phyloP scores from a whole-genome alignment of 2,329 filamentous ascomycete species.

The Helminthosporium solani region DNA sequence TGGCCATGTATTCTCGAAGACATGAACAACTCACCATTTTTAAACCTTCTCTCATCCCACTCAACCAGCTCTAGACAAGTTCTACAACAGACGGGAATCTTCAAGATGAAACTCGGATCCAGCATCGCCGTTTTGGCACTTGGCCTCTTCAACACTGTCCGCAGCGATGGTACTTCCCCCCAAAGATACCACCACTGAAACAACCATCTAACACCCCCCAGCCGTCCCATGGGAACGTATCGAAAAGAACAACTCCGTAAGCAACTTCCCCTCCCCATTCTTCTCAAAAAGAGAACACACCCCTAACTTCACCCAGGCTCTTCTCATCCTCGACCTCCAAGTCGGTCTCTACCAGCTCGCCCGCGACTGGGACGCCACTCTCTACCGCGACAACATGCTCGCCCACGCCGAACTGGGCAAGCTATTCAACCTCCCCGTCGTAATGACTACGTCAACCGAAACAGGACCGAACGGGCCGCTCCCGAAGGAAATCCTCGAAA shows the following conservation, averaged over 20 bases:
- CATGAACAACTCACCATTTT: slow-evolving; percentile 16
- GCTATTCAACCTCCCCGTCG: slow-evolving; percentile 66
- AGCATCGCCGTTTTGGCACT: slow-evolving; percentile 29
- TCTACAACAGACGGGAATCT: not conserved
- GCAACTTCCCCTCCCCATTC: slow-evolving; percentile 1
- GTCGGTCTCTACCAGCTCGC: slow-evolving; percentile 60
- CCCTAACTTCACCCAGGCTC: slow-evolving; percentile 40
- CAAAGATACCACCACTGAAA: not conserved
- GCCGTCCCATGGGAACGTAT: slow-evolving; percentile 45
- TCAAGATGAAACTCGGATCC: slow-evolving; percentile 36
- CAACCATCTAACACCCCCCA: slow-evolving; percentile 20
- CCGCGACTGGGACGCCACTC: slow-evolving; percentile 65
- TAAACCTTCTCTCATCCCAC: slow-evolving; percentile 6
- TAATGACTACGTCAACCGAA: slow-evolving; percentile 71
- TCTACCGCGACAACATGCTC: slow-evolving; percentile 67
- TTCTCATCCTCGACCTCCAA: slow-evolving; percentile 62
- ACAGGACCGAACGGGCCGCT: slow-evolving; percentile 69
- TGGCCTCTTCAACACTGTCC: slow-evolving; percentile 31
- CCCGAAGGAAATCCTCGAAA: slow-evolving; percentile 66
- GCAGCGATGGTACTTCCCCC: slow-evolving; percentile 28
- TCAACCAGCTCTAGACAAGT: slow-evolving; percentile 1
- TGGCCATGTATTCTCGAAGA: slow-evolving; percentile 7
- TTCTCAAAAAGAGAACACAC: not conserved
- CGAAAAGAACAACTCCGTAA: slow-evolving; percentile 44
- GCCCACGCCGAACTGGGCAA: slow-evolving; percentile 67